A percentile compares a stretch with the other conserved stretches of the same genome.
phyloP scores from a whole-genome alignment of 805 yeast genomes.

The Myxozyma sirexii region DNA sequence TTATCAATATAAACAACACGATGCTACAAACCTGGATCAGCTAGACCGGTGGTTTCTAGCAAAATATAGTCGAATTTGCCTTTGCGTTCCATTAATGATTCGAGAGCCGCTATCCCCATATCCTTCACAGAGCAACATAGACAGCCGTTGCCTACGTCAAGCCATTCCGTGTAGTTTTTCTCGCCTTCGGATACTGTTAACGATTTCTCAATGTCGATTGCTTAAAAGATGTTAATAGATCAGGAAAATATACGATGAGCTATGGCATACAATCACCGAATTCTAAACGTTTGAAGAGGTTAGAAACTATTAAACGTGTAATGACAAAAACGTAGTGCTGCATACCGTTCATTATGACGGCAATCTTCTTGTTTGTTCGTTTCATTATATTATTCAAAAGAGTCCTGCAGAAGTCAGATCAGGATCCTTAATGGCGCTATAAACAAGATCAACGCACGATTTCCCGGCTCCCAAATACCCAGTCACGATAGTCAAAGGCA shows the following conservation, averaged over 20 bases:
- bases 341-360: conserved; percentile 77
- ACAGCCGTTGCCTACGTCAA: conserved; percentile 95
- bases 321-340: background rate
- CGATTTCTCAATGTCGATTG: conserved; percentile 85
- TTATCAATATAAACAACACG: background rate
- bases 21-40: conserved; percentile 77
- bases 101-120: conserved; percentile 92
- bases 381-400: conserved; percentile 72
- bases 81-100: conserved; percentile 71
- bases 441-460: conserved; percentile 44
- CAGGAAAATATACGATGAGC: background rate
- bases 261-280: conserved; percentile 38
- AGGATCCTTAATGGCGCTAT: background rate
- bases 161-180: conserved; percentile 82
- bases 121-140: conserved; percentile 95
- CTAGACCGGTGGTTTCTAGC: conserved; percentile 92
- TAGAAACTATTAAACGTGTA: conserved; percentile 4
- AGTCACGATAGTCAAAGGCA: conserved; percentile 90
- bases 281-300: conserved; percentile 17
- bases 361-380: conserved; percentile 71
- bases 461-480: conserved; percentile 97
- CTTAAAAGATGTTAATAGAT: conserved; percentile 61
- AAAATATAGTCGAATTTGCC: conserved; percentile 86
- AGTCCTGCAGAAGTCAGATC: conserved; percentile 47
- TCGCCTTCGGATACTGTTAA: conserved; percentile 65